These are phyloP conservation scores for Lactuca sativa DNA, from an alignment of 129 eudicot genomes.

Conservation along the genomic window DNA sequence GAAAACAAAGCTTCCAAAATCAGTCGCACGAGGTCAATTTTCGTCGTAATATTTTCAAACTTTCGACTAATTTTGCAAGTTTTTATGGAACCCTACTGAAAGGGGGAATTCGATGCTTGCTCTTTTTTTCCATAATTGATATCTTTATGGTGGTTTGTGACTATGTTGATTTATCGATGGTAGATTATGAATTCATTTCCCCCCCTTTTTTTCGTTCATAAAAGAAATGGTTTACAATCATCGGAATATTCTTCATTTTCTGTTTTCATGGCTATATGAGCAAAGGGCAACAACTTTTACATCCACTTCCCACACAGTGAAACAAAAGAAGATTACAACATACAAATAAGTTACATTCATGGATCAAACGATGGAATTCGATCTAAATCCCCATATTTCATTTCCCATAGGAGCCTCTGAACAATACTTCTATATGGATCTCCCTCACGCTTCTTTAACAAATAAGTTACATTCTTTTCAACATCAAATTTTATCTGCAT, in stretches of 20 bases:
- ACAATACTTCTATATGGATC: conserved; percentile 51
- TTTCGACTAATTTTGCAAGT: not conserved
- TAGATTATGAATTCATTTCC: not conserved
- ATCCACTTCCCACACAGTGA: no score
- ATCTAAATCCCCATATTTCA: conserved; percentile 18
- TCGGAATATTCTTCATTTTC: not conserved
- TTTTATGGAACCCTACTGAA: not conserved
- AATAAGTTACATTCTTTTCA: conserved; percentile 38
- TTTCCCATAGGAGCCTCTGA: conserved; percentile 33
- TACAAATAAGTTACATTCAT: not conserved
- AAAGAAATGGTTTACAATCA: not conserved
- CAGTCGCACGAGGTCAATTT: not conserved
- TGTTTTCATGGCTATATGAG: no score
- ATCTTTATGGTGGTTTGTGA: not conserved
- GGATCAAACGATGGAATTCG: conserved; percentile 30
- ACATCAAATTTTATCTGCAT: conserved; percentile 46
- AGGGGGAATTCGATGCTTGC: not conserved
- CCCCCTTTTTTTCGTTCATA: not conserved
- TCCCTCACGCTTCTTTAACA: conserved; percentile 43
- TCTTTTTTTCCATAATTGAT: not conserved
- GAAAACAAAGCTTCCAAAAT: not conserved
- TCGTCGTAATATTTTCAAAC: not conserved
- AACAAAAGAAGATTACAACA: no score
- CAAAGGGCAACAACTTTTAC: no score
- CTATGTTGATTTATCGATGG: not conserved